Base-by-base conservation (phyloP, 2,329 filamentous ascomycete species). In the Fusarium liriodendri region DNA sequence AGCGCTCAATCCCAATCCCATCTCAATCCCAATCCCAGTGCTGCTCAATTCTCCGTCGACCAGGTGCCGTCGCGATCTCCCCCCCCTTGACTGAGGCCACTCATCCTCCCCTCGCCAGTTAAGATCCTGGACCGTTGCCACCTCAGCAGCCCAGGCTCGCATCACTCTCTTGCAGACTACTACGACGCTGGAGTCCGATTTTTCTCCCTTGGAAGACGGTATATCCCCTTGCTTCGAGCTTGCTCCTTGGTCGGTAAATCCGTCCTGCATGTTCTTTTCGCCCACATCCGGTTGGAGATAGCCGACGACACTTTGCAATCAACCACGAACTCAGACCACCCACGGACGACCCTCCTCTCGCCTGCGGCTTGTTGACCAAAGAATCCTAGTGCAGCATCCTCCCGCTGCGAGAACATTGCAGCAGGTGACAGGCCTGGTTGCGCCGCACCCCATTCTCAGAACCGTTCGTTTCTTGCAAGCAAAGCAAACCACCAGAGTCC, bases 131-230 rank as follows among this genome's bases (percentile, higher is more conserved):
- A 60, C 40, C 20, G 37, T 66, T 70, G 66, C 57, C 63, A 70
- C 50, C 25, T 59, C 27, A 55, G 55, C 50, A 54, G 64, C 42
- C 57, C 63, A 63, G 66, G 52, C 57, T 68, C 57, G 50, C 25
- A 70, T 65, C 58, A 58, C 66, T 67, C 40, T 73, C 37, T 62
- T 64, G 37, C 33, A 33, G 52, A 27, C 50, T 64, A 37, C 59
- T 70, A 27, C 65, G 25, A 70, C 64, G 37, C 47, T 45, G 54
- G 45, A 66, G 32, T 37, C 60, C 37, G 20, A 54, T 33, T 52
- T 73, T 62, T 65, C 55, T 64, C 32, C 66, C 59, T 33, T 62
- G 32, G 33, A 62, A 50, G 42, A 58, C 45, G 27, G 10, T 20
- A 70, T 52, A 61, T 52, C 27, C 61, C 47, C 55, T 61, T 57